Conservation (phyloP, 768 basidiomycete genomes). For the Auricularia auricula-judae region DNA sequence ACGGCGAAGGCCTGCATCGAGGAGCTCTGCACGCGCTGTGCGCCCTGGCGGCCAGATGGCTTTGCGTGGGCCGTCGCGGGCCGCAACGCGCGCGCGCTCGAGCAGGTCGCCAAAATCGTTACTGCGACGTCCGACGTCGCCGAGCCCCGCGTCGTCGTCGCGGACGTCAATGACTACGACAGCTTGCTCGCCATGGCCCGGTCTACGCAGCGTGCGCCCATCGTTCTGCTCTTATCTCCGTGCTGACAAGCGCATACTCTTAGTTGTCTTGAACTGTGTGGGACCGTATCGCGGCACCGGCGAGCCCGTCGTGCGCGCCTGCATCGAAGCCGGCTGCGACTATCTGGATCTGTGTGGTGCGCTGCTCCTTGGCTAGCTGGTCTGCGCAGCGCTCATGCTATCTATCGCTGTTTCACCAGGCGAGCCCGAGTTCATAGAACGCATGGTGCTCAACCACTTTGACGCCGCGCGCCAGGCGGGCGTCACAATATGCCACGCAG, state of each 20-base stretch:
- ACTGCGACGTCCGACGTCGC: not conserved
- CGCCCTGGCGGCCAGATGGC: not conserved
- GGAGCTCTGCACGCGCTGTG: not conserved
- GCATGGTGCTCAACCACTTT: constrained; percentile 2
- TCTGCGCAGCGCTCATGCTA: not conserved
- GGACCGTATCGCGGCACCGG: constrained; percentile 5
- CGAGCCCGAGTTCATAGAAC: constrained; percentile 7
- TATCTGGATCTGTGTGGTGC: constrained; percentile 7
- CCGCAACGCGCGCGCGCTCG: not conserved
- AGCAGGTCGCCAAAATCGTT: not conserved
- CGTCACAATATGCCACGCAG: constrained; percentile 4
- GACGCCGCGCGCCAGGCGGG: not conserved
- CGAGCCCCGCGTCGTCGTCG: constrained; percentile 3
- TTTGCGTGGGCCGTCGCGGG: constrained; percentile 5
- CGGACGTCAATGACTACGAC: constrained; percentile 1
- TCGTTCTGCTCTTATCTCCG: not conserved
- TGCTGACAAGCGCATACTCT: not conserved
- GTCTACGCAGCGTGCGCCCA: not conserved
- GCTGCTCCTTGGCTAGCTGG: not conserved
- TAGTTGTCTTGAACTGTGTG: constrained; percentile 6
- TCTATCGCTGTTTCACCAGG: not conserved
- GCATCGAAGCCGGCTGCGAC: not conserved
- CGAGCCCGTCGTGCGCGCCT: constrained; percentile 8
- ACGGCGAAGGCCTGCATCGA: constrained; percentile 1
- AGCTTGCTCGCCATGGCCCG: constrained; percentile 2